Conservation (phyloP, 2,329 filamentous ascomycete species). For the Purpureocillium takamizusanense region DNA sequence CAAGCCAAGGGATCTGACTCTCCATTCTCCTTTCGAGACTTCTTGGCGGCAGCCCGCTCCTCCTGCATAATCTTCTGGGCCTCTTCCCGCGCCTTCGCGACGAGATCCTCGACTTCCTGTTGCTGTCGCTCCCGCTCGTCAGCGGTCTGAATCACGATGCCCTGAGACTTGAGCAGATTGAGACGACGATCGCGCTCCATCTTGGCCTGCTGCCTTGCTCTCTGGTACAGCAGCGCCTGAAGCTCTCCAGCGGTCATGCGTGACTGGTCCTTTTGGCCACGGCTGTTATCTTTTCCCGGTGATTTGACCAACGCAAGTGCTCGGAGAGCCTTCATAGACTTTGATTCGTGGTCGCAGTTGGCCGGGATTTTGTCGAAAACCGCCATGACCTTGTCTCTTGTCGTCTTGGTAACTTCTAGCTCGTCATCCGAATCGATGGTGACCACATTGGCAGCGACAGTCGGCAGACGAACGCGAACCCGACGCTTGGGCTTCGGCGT, state of each 20-base stretch:
- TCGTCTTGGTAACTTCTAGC: conserved; percentile 49
- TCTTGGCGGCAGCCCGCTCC: conserved; percentile 67
- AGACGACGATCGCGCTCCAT: conserved; percentile 69
- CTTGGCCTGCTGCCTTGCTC: conserved; percentile 72
- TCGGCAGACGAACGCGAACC: conserved; percentile 41
- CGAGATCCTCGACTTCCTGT: conserved; percentile 76
- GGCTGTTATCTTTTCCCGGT: conserved; percentile 42
- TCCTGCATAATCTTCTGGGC: conserved; percentile 64
- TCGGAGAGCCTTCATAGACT: conserved; percentile 59
- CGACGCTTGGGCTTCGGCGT: conserved; percentile 31
- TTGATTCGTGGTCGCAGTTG: conserved; percentile 52
- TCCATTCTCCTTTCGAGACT: conserved; percentile 40
- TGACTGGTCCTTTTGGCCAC: conserved; percentile 30
- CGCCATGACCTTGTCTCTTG: conserved; percentile 44
- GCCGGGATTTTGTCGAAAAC: conserved; percentile 63
- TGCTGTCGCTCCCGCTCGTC: conserved; percentile 81
- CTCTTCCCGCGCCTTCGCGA: conserved; percentile 75
- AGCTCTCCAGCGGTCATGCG: conserved; percentile 63
- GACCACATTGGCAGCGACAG: conserved; percentile 25
- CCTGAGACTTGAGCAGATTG: conserved; percentile 67
- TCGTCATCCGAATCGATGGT: conserved; percentile 46
- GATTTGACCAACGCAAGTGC: conserved; percentile 65
- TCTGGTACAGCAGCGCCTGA: conserved; percentile 56
- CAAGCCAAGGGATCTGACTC: conserved; percentile 42
- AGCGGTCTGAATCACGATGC: conserved; percentile 70